These are phyloP conservation scores for Parastagonospora avenae DNA, from an alignment of 2,329 filamentous ascomycete species.

Conservation along the genomic window DNA sequence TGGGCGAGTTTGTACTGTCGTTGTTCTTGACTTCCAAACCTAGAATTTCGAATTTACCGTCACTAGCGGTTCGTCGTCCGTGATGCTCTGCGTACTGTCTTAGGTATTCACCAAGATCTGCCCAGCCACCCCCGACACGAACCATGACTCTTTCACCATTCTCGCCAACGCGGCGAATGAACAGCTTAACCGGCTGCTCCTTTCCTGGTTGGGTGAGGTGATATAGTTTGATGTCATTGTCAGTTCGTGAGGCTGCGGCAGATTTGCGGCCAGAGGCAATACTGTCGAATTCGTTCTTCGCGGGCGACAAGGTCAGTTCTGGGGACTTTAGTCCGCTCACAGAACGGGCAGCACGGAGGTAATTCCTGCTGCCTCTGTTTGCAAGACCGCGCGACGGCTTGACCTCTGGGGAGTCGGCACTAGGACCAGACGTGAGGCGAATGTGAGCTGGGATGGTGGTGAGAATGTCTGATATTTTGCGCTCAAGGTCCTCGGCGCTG, in stretches of 20 bases:
- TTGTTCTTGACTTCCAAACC: conserved; percentile 48
- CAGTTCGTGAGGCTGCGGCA: conserved; percentile 30
- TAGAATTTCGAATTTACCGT: conserved; percentile 61
- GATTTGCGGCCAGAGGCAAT: conserved; percentile 35
- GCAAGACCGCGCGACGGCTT: conserved; percentile 34
- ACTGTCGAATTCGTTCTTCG: conserved; percentile 40
- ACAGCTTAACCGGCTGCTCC: conserved; percentile 89
- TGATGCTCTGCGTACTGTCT: conserved; percentile 94
- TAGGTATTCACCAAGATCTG: conserved; percentile 91
- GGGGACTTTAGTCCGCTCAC: conserved; percentile 41
- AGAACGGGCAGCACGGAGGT: conserved; percentile 40
- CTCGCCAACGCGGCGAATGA: conserved; percentile 90
- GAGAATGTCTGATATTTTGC: conserved; percentile 80
- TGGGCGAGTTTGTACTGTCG: conserved; percentile 23
- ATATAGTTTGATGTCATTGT: conserved; percentile 82
- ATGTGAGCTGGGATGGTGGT: conserved; percentile 80
- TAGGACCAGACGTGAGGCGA: conserved; percentile 61
- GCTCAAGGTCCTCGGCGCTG: conserved; percentile 68
- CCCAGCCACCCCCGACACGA: conserved; percentile 96
- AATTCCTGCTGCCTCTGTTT: conserved; percentile 36
- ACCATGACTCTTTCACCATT: conserved; percentile 95
- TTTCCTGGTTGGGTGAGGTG: conserved; percentile 85
- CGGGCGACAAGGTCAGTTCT: conserved; percentile 46
- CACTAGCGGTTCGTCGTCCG: conserved; percentile 68
- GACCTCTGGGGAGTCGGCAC: conserved; percentile 36